These are phyloP conservation scores for Colletotrichum sp. DNA, from an alignment of 2,329 filamentous ascomycete genomes.

Conservation along the genomic window DNA sequence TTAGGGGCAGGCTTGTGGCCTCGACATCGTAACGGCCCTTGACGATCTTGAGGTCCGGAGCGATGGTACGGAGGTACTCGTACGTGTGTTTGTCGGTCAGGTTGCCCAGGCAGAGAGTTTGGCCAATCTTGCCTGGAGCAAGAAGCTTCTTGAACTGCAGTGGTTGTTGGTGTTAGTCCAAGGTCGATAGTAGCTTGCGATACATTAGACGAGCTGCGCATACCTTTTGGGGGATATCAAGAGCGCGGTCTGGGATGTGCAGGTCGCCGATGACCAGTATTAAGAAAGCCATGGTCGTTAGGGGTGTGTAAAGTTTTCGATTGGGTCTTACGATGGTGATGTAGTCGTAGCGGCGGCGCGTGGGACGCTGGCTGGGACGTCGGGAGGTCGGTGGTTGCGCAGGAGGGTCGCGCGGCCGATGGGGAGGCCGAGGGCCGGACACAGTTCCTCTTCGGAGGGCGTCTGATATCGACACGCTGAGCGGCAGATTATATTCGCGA, in stretches of 20 bases:
- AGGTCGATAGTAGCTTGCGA: neutral
- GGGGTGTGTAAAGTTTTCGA: neutral
- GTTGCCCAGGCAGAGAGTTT: conserved; percentile 82
- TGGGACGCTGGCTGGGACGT: neutral
- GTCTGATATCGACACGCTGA: neutral
- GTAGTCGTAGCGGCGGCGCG: neutral
- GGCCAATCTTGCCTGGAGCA: conserved; percentile 81
- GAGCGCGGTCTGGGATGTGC: conserved; percentile 90
- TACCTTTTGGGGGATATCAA: conserved; percentile 91
- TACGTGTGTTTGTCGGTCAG: conserved; percentile 81
- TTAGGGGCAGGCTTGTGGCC: conserved; percentile 68
- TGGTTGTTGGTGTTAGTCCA: neutral
- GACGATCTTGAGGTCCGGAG: conserved; percentile 75
- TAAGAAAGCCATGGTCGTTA: conserved; percentile 77
- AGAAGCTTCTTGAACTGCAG: conserved; percentile 83
- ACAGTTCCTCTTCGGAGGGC: neutral
- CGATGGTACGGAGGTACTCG: conserved; percentile 78
- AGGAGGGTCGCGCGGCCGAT: conserved; percentile 1
- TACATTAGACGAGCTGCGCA: neutral
- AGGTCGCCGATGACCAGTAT: conserved; percentile 93
- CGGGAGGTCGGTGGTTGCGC: neutral
- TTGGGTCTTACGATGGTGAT: neutral
- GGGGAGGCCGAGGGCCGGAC: neutral
- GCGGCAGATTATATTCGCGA: neutral
- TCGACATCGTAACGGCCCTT: conserved; percentile 72